Evolutionary conservation across 2,329 filamentous ascomycete species (phyloP), one percentile per base, ranked within the genome.

Genomic region (Trichoderma sp.): DNA sequence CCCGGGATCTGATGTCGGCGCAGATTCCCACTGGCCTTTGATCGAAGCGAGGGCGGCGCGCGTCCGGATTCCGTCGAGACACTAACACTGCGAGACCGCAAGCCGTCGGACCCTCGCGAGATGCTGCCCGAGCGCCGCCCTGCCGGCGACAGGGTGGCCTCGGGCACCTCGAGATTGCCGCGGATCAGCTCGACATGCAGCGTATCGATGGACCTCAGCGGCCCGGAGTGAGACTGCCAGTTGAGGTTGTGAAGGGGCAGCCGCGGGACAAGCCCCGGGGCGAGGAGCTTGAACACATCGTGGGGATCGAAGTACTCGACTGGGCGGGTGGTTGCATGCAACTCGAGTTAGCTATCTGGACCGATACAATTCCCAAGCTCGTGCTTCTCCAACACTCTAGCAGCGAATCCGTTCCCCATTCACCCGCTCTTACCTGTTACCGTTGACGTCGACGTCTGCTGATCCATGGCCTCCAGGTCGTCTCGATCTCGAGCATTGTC

Each of bases 291-390:
- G 78, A 94, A 98, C 68, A 98, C 85, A 72, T 91, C 89, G 75
- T 92, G 90, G 61, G 95, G 94, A 79, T 99, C 95, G 80, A 91
- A 92, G 80, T 97, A 99, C 82, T 98, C 93, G 81, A 97, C 93
- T 96, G 30, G 48, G 55, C 26, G 28, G 30, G 55, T 47, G 14
- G 39, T n/a, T 39, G 34, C 45, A 24, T 39, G 50, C 60, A n/a
- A 14, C 43, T 52, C 10, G 50, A 41, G 17, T 56, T 51, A 43
- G 64, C 30, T n/a, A 43, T 58, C 30, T n/a, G 55, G 30, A 30
- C 30, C 14, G 28, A 19, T 5, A 10, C 15, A 44, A 34, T 12
- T 5, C 41, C 17, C 15, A 62, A 30, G 39, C 24, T 7, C 14
- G 7, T 10, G 34, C 3, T 3, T 39, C 34, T 30, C 34, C 34